Conservation (phyloP, 768 basidiomycete species). For the Lentinula detonsa region DNA sequence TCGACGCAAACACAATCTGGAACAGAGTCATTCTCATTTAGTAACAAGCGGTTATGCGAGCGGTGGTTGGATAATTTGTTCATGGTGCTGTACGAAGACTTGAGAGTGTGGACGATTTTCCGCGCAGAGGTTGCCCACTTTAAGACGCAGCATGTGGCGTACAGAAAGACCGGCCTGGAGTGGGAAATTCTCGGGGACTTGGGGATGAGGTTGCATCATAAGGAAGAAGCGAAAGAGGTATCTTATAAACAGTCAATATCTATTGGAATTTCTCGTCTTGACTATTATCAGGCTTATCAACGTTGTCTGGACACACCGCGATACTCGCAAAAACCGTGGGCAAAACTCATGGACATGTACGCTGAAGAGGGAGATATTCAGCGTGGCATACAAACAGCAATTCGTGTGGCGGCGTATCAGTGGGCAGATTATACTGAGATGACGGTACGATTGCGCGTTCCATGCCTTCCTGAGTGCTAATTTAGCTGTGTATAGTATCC, state of each 20-base stretch:
- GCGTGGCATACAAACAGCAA: conserved; percentile 84
- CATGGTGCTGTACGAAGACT: conserved; percentile 97
- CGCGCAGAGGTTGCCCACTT: conserved; percentile 97
- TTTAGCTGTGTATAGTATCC: conserved; percentile 58
- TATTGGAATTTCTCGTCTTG: not conserved
- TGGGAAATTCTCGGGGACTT: conserved; percentile 99
- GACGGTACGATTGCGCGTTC: conserved; percentile 40
- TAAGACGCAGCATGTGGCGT: conserved; percentile 97
- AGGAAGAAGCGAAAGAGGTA: conserved; percentile 92
- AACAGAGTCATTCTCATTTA: conserved; percentile 81
- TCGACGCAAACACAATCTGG: conserved; percentile 16
- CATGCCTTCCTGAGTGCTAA: conserved; percentile 1
- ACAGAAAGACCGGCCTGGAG: conserved; percentile 93
- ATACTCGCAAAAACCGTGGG: conserved; percentile 91
- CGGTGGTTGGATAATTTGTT: conserved; percentile 97
- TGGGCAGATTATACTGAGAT: conserved; percentile 86
- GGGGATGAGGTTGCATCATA: conserved; percentile 89
- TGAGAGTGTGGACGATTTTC: conserved; percentile 98
- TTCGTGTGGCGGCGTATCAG: conserved; percentile 90
- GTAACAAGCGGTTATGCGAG: conserved; percentile 94
- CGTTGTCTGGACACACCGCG: conserved; percentile 83
- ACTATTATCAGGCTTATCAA: conserved; percentile 58
- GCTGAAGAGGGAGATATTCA: conserved; percentile 96
- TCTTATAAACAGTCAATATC: not conserved
- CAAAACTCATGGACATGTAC: conserved; percentile 91